phyloP scores from a whole-genome alignment of 805 yeast species.

The Yueomyces sinensis region DNA sequence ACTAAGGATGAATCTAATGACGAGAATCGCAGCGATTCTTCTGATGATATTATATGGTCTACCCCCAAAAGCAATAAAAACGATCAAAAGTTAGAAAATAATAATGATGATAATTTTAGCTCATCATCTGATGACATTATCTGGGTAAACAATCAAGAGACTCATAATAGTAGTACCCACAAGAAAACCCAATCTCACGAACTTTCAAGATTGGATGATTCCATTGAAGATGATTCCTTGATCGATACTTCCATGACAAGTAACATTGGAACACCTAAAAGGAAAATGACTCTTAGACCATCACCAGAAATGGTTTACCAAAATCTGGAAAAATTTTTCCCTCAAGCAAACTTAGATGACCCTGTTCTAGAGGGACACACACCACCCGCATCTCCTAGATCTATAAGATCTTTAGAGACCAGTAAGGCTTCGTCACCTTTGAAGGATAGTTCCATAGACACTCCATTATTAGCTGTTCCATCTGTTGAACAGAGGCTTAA shows the following conservation, averaged over 20 bases:
- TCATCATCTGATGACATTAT: constrained; percentile 12
- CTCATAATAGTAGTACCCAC: not conserved
- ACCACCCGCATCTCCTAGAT: constrained; percentile 41
- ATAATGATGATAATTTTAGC: constrained; percentile 7
- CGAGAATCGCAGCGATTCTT: constrained; percentile 3
- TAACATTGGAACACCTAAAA: constrained; percentile 2
- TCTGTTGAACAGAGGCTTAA: too few species aligned
- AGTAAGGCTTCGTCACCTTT: not conserved
- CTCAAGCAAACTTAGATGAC: constrained; percentile 80
- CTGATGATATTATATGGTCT: constrained; percentile 3
- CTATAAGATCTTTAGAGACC: not conserved
- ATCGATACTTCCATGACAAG: not conserved
- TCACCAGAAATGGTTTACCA: constrained; percentile 89
- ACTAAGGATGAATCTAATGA: not conserved
- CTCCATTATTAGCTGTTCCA: not conserved
- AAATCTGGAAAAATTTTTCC: constrained; percentile 84
- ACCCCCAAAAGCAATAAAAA: not conserved
- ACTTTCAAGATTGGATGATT: not conserved
- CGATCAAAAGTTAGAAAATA: not conserved
- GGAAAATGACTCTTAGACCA: constrained; percentile 71
- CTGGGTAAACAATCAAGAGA: constrained; percentile 4
- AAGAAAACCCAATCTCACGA: not conserved
- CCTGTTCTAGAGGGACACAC: constrained; percentile 69
- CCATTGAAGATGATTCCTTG: not conserved
- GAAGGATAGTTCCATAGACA: not conserved